Evolutionary conservation across 805 yeast genomes (phyloP).

Genomic region (Zygotorulaspora chibaensis): DNA sequence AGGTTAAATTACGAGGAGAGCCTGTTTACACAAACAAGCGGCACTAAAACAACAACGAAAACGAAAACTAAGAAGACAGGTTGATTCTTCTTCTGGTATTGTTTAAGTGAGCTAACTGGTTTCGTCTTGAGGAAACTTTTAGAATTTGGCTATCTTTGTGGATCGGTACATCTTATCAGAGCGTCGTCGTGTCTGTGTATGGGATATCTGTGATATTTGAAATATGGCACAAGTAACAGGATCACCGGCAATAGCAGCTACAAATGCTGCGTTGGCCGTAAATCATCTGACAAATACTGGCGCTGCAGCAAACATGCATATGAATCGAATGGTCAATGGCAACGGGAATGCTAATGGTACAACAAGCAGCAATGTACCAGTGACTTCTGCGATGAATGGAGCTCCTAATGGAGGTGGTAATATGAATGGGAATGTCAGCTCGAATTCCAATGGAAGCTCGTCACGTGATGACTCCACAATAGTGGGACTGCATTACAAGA

Average conservation of each 20-base stretch:
- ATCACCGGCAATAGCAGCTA: constrained; percentile 12
- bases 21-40: too few species aligned
- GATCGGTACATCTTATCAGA: too few species aligned
- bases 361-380: constrained; percentile 6
- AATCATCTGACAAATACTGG: constrained; percentile 13
- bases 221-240: constrained; percentile 10
- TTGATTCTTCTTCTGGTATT: too few species aligned
- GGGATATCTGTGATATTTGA: background rate
- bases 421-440: constrained; percentile 1
- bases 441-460: constrained; percentile 1
- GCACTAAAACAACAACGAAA: too few species aligned
- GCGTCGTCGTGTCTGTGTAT: background rate
- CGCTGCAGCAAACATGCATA: constrained; percentile 5
- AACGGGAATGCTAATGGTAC: constrained; percentile 6
- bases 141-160: too few species aligned
- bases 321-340: constrained; percentile 18
- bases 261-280: constrained; percentile 18
- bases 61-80: too few species aligned
- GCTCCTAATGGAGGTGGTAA: background rate
- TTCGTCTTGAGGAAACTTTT: too few species aligned
- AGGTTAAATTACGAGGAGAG: too few species aligned
- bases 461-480: constrained; percentile 32
- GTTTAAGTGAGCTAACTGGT: too few species aligned
- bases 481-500: constrained; percentile 93
- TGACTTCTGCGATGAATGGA: constrained; percentile 3